phyloP scores from a whole-genome alignment of 2,329 filamentous ascomycete species.

The Coniochaeta pulveracea region DNA sequence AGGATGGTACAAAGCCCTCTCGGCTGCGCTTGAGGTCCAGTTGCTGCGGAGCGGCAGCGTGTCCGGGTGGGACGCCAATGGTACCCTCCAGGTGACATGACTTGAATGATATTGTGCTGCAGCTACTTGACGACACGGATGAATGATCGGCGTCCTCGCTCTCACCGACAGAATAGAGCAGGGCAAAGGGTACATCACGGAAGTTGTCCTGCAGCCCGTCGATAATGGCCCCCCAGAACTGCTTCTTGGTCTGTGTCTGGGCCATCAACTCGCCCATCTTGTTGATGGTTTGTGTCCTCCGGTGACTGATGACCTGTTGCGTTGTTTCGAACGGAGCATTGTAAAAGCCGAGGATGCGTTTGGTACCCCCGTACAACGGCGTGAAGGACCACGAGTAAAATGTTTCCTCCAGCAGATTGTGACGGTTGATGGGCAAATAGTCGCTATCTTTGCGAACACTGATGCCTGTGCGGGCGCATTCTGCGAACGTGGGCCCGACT shows the following conservation, averaged over 20 bases:
- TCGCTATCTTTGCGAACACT: slow-evolving; percentile 22
- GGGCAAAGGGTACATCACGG: slow-evolving; percentile 26
- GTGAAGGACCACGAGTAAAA: slow-evolving; percentile 26
- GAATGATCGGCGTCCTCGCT: slow-evolving; percentile 21
- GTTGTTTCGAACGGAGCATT: slow-evolving; percentile 27
- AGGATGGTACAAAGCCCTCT: slow-evolving; percentile 22
- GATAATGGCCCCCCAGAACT: slow-evolving; percentile 22
- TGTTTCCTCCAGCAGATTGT: slow-evolving; percentile 26
- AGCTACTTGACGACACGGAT: slow-evolving; percentile 20
- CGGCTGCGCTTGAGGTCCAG: slow-evolving; percentile 22
- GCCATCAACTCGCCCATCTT: slow-evolving; percentile 18
- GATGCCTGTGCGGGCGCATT: slow-evolving; percentile 22
- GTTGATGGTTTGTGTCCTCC: slow-evolving; percentile 21
- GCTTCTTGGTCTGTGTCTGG: slow-evolving; percentile 20
- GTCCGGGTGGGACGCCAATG: slow-evolving; percentile 21
- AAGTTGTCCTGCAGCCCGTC: slow-evolving; percentile 21
- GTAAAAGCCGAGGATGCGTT: slow-evolving; percentile 25
- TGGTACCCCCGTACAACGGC: slow-evolving; percentile 23
- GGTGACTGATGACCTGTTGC: slow-evolving; percentile 18
- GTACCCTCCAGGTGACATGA: slow-evolving; percentile 23
- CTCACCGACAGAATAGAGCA: slow-evolving; percentile 28
- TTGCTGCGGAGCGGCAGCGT: slow-evolving; percentile 19
- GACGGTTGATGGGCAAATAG: slow-evolving; percentile 18
- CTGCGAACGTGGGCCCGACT: slow-evolving; percentile 19
- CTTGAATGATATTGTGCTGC: slow-evolving; percentile 23